Conservation (phyloP, 2,329 filamentous ascomycete species). For the Cryphonectria naterciae region DNA sequence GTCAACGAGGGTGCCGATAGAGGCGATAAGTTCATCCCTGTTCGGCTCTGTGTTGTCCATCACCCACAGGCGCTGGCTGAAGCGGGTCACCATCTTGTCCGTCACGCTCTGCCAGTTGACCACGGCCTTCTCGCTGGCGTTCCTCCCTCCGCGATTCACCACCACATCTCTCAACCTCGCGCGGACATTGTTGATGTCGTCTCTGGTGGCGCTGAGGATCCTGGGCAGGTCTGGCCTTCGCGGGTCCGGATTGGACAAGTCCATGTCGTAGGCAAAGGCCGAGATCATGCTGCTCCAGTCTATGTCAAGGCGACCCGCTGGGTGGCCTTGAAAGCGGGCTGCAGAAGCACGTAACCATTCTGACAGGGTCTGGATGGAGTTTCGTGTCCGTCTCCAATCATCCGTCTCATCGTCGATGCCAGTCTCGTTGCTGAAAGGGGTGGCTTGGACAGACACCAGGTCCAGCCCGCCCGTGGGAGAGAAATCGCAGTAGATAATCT, state of each 20-base stretch:
- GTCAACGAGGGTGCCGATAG: constrained; percentile 46
- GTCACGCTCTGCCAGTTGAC: constrained; percentile 69
- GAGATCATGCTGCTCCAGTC: constrained; percentile 57
- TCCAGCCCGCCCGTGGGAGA: constrained; percentile 41
- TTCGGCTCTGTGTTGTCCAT: constrained; percentile 39
- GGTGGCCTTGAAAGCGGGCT: constrained; percentile 51
- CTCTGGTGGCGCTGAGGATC: constrained; percentile 29
- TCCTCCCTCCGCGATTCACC: constrained; percentile 22
- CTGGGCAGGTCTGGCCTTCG: constrained; percentile 34
- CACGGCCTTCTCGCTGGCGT: constrained; percentile 41
- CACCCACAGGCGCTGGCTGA: constrained; percentile 55
- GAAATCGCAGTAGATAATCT: constrained; percentile 72
- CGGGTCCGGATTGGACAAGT: constrained; percentile 48
- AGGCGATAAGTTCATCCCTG: constrained; percentile 37
- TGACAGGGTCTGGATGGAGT: background rate
- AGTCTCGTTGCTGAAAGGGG: constrained; percentile 31
- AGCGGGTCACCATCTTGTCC: constrained; percentile 68
- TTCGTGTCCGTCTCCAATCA: background rate
- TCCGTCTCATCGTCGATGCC: constrained; percentile 26
- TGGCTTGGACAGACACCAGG: constrained; percentile 38
- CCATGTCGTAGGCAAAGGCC: constrained; percentile 54
- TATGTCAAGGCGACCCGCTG: constrained; percentile 44
- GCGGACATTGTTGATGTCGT: constrained; percentile 33
- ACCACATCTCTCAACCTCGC: constrained; percentile 38
- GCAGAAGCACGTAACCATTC: constrained; percentile 47